Percentiles rank a stretch among this genome's conserved stretches.
These are phyloP conservation scores for Claviceps maximensis DNA, from an alignment of 2,329 filamentous ascomycete genomes.

Conservation along the genomic window DNA sequence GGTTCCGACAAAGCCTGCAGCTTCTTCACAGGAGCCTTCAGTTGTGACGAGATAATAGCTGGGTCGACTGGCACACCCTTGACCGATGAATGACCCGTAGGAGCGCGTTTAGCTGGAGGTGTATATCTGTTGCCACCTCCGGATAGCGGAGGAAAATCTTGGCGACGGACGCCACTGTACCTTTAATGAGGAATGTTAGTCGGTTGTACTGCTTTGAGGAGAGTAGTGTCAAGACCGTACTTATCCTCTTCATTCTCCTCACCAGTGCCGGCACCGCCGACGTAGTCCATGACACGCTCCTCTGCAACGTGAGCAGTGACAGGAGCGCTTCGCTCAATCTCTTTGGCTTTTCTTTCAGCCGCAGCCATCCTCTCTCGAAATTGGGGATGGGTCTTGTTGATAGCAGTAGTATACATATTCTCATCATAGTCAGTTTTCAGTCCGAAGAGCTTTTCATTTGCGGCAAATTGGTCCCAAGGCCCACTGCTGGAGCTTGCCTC, in stretches of 20 bases:
- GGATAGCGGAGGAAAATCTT: constrained; percentile 55
- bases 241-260: constrained; percentile 87
- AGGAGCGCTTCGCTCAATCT: constrained; percentile 68
- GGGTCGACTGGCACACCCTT: constrained; percentile 70
- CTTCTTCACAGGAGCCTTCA: constrained; percentile 37
- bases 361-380: constrained; percentile 67
- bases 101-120: constrained; percentile 75
- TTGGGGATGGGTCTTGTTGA: constrained; percentile 70
- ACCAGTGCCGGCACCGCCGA: constrained; percentile 48
- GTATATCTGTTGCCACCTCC: constrained; percentile 60
- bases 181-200: constrained; percentile 26
- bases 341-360: constrained; percentile 72
- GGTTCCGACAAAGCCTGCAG: constrained; percentile 14
- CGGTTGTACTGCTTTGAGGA: background rate
- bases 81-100: constrained; percentile 59
- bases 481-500: constrained; percentile 41
- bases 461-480: constrained; percentile 87
- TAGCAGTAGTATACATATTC: constrained; percentile 83
- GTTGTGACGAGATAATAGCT: constrained; percentile 79
- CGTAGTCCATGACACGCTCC: constrained; percentile 63
- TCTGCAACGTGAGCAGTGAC: constrained; percentile 77
- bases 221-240: constrained; percentile 26
- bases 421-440: constrained; percentile 86
- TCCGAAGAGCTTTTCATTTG: constrained; percentile 78
- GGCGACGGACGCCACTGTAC: constrained; percentile 83